A percentile compares a stretch with the other conserved stretches of the same genome.
Conservation (phyloP, 805 yeast species). For the Hyphopichia homilentoma region DNA sequence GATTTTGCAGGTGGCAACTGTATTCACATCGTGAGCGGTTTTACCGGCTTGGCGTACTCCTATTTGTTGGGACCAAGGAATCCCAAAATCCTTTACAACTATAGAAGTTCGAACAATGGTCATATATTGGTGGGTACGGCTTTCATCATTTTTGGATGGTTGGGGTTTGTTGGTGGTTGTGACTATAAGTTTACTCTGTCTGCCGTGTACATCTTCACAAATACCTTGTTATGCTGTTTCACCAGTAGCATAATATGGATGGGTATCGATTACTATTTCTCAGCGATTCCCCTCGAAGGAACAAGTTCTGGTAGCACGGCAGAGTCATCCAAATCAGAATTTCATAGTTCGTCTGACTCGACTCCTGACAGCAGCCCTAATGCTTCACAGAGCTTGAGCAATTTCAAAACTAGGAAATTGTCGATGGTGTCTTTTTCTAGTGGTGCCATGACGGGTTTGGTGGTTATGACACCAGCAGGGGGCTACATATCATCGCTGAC, state of each 20-base stretch:
- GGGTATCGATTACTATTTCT: conserved; percentile 34
- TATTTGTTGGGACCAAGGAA: conserved; percentile 41
- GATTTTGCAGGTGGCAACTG: conserved; percentile 46
- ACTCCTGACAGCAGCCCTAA: background rate
- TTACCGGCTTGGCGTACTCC: conserved; percentile 41
- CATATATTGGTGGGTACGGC: conserved; percentile 31
- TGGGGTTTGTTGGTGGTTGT: conserved; percentile 41
- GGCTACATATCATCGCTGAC: conserved; percentile 33
- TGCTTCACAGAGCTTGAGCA: conserved; percentile 7
- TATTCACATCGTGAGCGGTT: conserved; percentile 44
- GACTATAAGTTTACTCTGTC: conserved; percentile 34
- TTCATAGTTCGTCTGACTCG: background rate
- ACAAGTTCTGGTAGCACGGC: conserved; percentile 2
- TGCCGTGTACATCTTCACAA: conserved; percentile 28
- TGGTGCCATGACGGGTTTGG: conserved; percentile 40
- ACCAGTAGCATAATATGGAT: conserved; percentile 36
- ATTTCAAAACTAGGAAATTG: conserved; percentile 25
- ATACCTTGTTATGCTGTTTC: conserved; percentile 31
- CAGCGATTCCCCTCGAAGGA: conserved; percentile 36
- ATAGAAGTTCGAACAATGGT: conserved; percentile 33
- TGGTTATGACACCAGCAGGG: conserved; percentile 41
- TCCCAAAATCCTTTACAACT: conserved; percentile 32
- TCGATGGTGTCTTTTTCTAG: conserved; percentile 38
- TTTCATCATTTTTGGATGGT: conserved; percentile 35
- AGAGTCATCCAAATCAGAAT: background rate